Percentiles rank a stretch among this genome's conserved stretches.
These are phyloP conservation scores for Candida schatavii DNA, from an alignment of 805 yeast genomes.

Conservation along the genomic window DNA sequence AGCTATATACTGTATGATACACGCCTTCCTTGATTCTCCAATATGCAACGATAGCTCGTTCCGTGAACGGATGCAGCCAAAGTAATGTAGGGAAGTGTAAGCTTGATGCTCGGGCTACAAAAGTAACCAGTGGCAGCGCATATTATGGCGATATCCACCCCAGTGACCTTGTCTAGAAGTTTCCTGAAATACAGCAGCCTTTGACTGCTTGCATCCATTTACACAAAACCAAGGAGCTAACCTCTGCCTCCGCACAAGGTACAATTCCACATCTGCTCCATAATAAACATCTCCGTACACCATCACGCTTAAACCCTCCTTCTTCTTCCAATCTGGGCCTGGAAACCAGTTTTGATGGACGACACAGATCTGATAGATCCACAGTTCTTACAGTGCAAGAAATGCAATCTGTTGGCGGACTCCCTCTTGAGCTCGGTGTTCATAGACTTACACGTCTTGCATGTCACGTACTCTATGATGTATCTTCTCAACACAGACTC, in stretches of 20 bases:
- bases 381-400: constrained; percentile 96
- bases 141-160: too few relatives aligned
- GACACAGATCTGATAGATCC: constrained; percentile 96
- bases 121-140: too few relatives aligned
- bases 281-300: too few relatives aligned
- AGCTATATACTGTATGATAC: constrained; percentile 3
- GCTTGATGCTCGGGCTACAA: too few relatives aligned
- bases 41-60: neutral
- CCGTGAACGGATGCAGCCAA: too few relatives aligned
- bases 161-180: too few relatives aligned
- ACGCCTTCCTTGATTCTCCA: constrained; percentile 1
- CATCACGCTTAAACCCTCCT: constrained; percentile 56
- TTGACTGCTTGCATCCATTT: neutral
- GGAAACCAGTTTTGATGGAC: constrained; percentile 99
- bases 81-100: too few relatives aligned
- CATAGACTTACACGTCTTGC: constrained; percentile 98
- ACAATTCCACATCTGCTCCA: too few relatives aligned
- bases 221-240: neutral
- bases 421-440: constrained; percentile 95
- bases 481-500: constrained; percentile 95
- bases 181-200: too few relatives aligned
- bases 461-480: constrained; percentile 94
- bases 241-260: too few relatives aligned
- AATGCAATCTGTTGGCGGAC: constrained; percentile 92
- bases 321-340: constrained; percentile 93